Evolutionary conservation across 1,284 basidiomycete genomes (phyloP), one percentile per base, ranked within the genome.

Genomic region (Neotropicomus parvogracilis): DNA sequence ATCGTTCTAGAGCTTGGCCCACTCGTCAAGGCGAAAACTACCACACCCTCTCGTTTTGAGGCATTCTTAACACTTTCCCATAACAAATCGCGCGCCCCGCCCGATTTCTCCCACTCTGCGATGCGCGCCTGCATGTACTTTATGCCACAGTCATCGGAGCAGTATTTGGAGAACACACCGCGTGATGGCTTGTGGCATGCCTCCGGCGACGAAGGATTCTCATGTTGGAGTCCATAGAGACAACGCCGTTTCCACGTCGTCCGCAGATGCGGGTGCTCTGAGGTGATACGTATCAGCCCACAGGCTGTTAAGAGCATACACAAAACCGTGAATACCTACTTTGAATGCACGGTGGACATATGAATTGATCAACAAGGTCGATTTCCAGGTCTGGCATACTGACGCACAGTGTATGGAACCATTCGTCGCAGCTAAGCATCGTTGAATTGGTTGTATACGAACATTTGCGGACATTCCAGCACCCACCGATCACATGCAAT

Each of bases 401-500:
- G 21, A 92, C 81, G 57, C 90, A 93, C 44, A 79, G 74, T 0
- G 87, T 86, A 60, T 93, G 90, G 63, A 90, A 93, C 90, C 90
- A 93, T 54, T 91, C 87, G 60, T 92, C 90, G 64, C 90, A 92
- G 26, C 88, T 91, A 56, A 24, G 50, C 44, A 4, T 29, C 8
- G 26, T 37, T 42, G 29, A 27, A 39, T 47, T 40, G 52, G 56
- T 34, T n/a, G 17, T 16, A 12, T 32, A 28, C 16, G 0, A 37
- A 31, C 8, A 0, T 39, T 36, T 36, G 27, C 31, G 21, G 21
- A 29, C 24, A 39, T 28, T 44, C 8, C 17, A 7, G 42, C 36
- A 64, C 75, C 37, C 56, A 89, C 88, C 81, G 77, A 70, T 93
- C 90, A 62, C 90, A 92, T n/a, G 88, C 89, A 64, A 93, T 91